Percentiles rank a stretch among this genome's conserved stretches.
These are phyloP conservation scores for Aphanomyces astaci DNA, from an alignment of 352 stramenopile species.

Conservation along the genomic window DNA sequence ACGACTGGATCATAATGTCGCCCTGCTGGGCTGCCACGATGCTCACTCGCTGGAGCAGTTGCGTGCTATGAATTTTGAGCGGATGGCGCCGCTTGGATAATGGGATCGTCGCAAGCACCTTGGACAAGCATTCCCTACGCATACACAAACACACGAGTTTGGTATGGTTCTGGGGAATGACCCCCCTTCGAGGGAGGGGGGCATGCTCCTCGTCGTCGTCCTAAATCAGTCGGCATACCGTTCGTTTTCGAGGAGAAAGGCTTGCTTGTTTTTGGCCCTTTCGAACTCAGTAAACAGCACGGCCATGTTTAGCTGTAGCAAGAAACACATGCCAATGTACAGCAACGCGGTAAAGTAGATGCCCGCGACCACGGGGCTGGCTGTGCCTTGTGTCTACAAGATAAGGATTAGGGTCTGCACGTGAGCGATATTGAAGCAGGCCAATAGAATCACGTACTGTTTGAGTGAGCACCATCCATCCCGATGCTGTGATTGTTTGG, in stretches of 20 bases:
- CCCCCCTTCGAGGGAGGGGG: too few relatives aligned
- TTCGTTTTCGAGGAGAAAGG: constrained; percentile 27
- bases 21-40: not conserved
- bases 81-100: not conserved
- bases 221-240: not conserved
- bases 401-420: too few relatives aligned
- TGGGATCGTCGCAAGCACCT: not conserved
- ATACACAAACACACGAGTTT: not conserved
- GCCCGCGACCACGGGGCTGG: constrained; percentile 42
- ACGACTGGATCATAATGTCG: not conserved
- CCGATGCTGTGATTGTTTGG: constrained; percentile 83
- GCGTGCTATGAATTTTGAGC: not conserved
- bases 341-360: constrained; percentile 86
- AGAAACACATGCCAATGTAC: constrained; percentile 72
- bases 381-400: constrained; percentile 32
- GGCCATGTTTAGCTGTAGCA: constrained; percentile 48
- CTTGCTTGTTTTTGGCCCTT: constrained; percentile 21
- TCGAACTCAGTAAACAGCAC: constrained; percentile 40
- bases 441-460: too few relatives aligned
- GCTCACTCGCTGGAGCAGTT: not conserved
- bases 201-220: too few relatives aligned
- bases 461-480: constrained; percentile 82
- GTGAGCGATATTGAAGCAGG: too few relatives aligned
- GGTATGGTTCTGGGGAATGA: too few relatives aligned
- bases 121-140: not conserved